Evolutionary conservation across 352 stramenopile species (phyloP).

Genomic region (Phytophthora tentaculata): DNA sequence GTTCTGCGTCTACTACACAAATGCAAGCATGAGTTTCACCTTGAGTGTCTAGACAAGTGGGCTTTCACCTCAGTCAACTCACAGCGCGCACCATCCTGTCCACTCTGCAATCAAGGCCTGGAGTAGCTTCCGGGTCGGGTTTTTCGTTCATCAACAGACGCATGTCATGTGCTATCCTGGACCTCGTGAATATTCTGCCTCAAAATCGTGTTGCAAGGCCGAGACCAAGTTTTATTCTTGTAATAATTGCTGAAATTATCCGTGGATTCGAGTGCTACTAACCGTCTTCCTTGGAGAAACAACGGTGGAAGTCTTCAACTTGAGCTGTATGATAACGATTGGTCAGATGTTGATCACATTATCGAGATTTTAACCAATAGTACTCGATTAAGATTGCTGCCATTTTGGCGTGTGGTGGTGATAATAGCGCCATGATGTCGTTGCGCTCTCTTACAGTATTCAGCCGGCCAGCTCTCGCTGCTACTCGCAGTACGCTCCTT

Average conservation of each 20-base stretch:
- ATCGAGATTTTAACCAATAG: constrained; percentile 16
- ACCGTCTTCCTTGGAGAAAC: background rate
- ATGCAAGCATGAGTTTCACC: constrained; percentile 90
- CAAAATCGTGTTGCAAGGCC: constrained; percentile 14
- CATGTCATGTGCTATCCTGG: constrained; percentile 13
- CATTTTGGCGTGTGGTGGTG: constrained; percentile 10
- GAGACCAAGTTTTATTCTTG: constrained; percentile 5
- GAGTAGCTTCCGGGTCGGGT: constrained; percentile 43
- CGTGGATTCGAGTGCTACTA: background rate
- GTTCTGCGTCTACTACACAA: constrained; percentile 77
- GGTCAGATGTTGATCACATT: background rate
- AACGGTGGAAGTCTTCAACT: background rate
- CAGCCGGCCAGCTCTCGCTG: constrained; percentile 15
- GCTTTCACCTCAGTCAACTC: constrained; percentile 80
- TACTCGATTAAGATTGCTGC: background rate
- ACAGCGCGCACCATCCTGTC: constrained; percentile 72
- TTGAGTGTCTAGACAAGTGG: constrained; percentile 91
- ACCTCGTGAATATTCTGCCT: constrained; percentile 16
- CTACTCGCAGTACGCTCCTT: constrained; percentile 29
- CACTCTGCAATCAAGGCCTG: constrained; percentile 83
- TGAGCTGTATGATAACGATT: constrained; percentile 14
- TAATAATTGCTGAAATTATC: constrained; percentile 10
- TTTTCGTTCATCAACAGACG: background rate
- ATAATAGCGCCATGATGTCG: background rate
- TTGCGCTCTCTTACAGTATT: constrained; percentile 28